phyloP scores from a whole-genome alignment of 2,329 filamentous ascomycete species.

The Metarhizium humberi region DNA sequence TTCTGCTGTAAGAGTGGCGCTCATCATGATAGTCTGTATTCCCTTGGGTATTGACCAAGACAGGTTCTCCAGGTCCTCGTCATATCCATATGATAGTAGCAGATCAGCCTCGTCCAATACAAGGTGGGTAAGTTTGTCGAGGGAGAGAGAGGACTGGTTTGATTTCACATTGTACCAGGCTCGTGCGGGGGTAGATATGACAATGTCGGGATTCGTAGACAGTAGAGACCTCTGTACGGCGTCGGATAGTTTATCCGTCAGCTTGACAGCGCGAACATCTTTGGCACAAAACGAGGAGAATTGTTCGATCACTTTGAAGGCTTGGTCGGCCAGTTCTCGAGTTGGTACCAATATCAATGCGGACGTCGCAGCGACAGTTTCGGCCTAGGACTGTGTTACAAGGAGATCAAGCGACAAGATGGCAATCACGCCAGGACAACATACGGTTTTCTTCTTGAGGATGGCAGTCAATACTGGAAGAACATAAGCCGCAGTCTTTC shows the following conservation, averaged over 20 bases:
- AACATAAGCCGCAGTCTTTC: conserved; percentile 94
- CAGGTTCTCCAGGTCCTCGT: conserved; percentile 77
- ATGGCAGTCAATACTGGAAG: conserved; percentile 82
- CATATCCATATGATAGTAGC: conserved; percentile 87
- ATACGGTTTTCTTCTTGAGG: conserved; percentile 64
- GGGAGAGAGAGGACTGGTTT: conserved; percentile 50
- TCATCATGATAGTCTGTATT: conserved; percentile 87
- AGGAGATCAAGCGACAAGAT: not conserved
- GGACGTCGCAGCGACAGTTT: conserved; percentile 47
- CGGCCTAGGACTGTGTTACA: conserved; percentile 28
- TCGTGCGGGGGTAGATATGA: conserved; percentile 84
- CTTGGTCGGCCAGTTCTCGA: conserved; percentile 86
- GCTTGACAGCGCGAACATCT: conserved; percentile 71
- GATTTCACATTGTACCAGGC: conserved; percentile 70
- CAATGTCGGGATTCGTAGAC: conserved; percentile 76
- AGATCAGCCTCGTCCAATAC: conserved; percentile 94
- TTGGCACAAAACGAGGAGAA: conserved; percentile 80
- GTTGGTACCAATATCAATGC: conserved; percentile 91
- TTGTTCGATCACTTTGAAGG: conserved; percentile 66
- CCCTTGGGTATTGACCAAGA: conserved; percentile 71
- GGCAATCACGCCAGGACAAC: conserved; percentile 7
- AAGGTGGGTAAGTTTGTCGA: conserved; percentile 64
- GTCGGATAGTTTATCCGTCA: conserved; percentile 85
- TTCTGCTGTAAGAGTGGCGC: conserved; percentile 81
- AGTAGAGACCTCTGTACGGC: conserved; percentile 81